Base-by-base conservation (phyloP, 2,329 filamentous ascomycete genomes). In the Colletotrichum scovillei region DNA sequence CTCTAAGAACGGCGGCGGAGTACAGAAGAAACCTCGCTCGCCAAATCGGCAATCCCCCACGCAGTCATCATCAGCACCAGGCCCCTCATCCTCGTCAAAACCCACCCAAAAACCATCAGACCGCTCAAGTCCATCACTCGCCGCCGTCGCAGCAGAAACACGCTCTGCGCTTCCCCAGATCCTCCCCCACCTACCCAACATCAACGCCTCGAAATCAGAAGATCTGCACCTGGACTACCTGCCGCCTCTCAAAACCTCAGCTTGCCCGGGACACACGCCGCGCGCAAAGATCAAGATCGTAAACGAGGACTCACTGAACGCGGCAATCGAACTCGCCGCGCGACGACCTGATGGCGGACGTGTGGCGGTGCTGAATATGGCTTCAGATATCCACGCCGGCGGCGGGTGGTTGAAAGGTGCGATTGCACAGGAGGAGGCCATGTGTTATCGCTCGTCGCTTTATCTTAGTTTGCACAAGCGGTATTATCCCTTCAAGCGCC, bases 301-400 rank as follows among this genome's bases (percentile, higher is more conserved):
- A 68, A 86, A 91, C 76, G 84, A 85, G 22, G 91, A 93, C 76
- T 88, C 87, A 0, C 86, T 91, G 76, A 88, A 91, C 76, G 87
- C 86, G 1, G 91, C 89, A 7, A 82, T 90, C 56, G 77, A 77
- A 4, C 80, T 87, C 26, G 77, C 77, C 3, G 67, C 74, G 22
- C 76, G 82, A 30, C 72, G 67, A 1, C 73, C 77, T 1, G 59
- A 76, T 4, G 76, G 76, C 57, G 80, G 80, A 5, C 79, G 81
- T 8, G 86, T 92, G n/a, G 88, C 87, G 38, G 86, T 93, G 28
- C 83, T 94, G 72, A 94, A 93, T 77, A 90, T 93, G 82, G 92
- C 92, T 19, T 92, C 89, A 63, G 85, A 88, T 59, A 76, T 80
- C 4, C 80, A 78, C 16, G 86, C 89, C 0, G 92, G 92, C n/a